Conservation (phyloP, 768 basidiomycete species). For the Tylopilus felleus region DNA sequence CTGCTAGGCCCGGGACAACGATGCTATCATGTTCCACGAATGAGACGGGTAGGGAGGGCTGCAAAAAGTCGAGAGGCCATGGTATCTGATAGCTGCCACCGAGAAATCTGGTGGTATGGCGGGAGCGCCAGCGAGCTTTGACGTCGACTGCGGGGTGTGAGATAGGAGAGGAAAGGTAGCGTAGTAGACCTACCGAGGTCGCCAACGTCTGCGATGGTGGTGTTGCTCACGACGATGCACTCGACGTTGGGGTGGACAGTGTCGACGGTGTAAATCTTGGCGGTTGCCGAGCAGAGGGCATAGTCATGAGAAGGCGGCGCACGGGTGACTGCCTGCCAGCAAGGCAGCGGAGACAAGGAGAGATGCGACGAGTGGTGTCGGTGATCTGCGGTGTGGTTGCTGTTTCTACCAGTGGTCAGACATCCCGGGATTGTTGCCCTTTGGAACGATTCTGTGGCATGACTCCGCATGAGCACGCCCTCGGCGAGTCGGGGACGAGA, state of each 20-base stretch:
- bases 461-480: too few species aligned
- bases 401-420: too few species aligned
- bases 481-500: too few species aligned
- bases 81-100: conserved; percentile 17
- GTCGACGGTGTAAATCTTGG: conserved; percentile 71
- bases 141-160: conserved; percentile 17
- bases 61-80: conserved; percentile 24
- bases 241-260: conserved; percentile 46
- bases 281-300: conserved; percentile 51
- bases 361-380: background rate
- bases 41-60: conserved; percentile 18
- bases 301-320: conserved; percentile 44
- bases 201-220: conserved; percentile 48
- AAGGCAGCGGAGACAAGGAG: conserved; percentile 10
- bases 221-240: conserved; percentile 55
- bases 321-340: background rate
- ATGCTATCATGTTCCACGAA: conserved; percentile 38
- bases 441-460: too few species aligned
- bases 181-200: conserved; percentile 39
- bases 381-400: too few species aligned
- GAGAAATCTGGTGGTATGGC: background rate
- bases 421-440: too few species aligned
- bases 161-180: background rate
- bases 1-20: conserved; percentile 71
- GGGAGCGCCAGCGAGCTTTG: conserved; percentile 23